These are phyloP conservation scores for Hypomyces rosellus DNA, from an alignment of 2,329 filamentous ascomycete species.

Conservation along the genomic window DNA sequence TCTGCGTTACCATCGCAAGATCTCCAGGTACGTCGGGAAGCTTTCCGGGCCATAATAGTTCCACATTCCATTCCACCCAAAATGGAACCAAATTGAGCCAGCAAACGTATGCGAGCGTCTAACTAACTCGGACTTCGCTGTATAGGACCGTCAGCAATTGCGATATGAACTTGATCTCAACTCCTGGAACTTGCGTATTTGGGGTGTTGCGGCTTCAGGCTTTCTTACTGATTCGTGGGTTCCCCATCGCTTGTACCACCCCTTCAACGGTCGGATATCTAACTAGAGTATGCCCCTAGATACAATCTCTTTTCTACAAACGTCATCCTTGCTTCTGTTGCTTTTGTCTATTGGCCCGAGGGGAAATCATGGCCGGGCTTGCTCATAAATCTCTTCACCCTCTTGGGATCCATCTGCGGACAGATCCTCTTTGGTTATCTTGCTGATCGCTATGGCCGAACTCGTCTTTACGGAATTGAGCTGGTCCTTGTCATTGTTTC, in stretches of 20 bases:
- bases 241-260: background rate
- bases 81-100: background rate
- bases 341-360: slow-evolving; percentile 47
- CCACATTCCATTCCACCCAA: background rate
- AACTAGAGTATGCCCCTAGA: slow-evolving; percentile 22
- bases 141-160: slow-evolving; percentile 44
- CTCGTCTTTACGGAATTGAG: slow-evolving; percentile 50
- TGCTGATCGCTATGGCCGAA: slow-evolving; percentile 49
- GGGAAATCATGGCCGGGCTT: slow-evolving; percentile 38
- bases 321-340: slow-evolving; percentile 46
- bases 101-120: background rate
- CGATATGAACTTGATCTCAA: slow-evolving; percentile 49
- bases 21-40: slow-evolving; percentile 34
- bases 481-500: slow-evolving; percentile 50
- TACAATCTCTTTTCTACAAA: slow-evolving; percentile 51
- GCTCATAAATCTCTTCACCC: slow-evolving; percentile 47
- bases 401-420: slow-evolving; percentile 46
- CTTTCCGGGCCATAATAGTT: background rate
- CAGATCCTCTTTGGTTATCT: slow-evolving; percentile 48
- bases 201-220: slow-evolving; percentile 49
- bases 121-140: background rate
- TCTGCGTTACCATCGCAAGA: slow-evolving; percentile 45
- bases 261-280: background rate
- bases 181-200: slow-evolving; percentile 48
- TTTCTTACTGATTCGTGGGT: slow-evolving; percentile 48